A percentile compares a stretch with the other conserved stretches of the same genome.
Evolutionary conservation across 176 grass and related monocot species (phyloP).

Genomic region (Zizania latifolia): DNA sequence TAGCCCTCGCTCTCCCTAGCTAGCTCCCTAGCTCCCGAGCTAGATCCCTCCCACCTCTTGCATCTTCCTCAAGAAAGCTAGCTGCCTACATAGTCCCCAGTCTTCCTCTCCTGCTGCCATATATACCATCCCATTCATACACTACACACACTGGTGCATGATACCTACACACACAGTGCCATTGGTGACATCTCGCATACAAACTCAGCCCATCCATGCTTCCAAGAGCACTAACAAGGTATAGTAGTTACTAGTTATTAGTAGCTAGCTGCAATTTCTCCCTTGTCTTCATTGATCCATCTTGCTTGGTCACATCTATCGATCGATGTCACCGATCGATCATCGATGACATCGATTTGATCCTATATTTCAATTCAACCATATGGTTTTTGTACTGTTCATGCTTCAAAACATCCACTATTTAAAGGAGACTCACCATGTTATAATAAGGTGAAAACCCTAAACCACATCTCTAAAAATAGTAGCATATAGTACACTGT

Average conservation of each 20-base stretch:
- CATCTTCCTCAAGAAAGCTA: constrained; percentile 34
- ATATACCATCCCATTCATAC: background rate
- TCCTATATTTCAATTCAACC: background rate
- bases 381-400: too few relatives aligned
- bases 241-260: too few relatives aligned
- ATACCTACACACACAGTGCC: constrained; percentile 1
- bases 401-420: background rate
- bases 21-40: constrained; percentile 23
- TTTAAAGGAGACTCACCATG: background rate
- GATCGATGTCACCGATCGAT: too few relatives aligned
- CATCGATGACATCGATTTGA: background rate
- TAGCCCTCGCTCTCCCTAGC: constrained; percentile 4
- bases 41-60: constrained; percentile 20
- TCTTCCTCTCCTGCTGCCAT: constrained; percentile 9
- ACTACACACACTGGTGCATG: constrained; percentile 5
- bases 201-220: background rate
- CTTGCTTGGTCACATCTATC: background rate
- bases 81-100: background rate
- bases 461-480: constrained; percentile 19
- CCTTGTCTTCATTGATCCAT: constrained; percentile 12
- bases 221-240: background rate
- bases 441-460: constrained; percentile 30
- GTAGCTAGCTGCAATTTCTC: background rate
- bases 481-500: constrained; percentile 34
- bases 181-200: constrained; percentile 26